A percentile compares a stretch with the other conserved stretches of the same genome.
phyloP scores from a whole-genome alignment of 257 asterid species.

The Thymus mandschuricus region DNA sequence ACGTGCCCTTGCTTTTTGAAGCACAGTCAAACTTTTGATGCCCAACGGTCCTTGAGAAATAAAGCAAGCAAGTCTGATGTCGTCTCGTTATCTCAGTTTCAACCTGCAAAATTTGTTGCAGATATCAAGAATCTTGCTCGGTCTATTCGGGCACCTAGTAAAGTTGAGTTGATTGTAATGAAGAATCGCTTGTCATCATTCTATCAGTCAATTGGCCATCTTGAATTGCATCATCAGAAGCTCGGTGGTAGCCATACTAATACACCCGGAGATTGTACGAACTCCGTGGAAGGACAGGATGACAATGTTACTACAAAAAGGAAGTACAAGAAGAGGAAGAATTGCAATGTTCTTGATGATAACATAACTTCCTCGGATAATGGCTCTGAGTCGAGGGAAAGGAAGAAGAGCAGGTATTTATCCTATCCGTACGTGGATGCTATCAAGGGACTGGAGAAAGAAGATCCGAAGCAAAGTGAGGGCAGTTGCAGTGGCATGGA shows the following conservation, averaged over 20 bases:
- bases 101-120: constrained; percentile 51
- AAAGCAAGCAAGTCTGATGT: constrained; percentile 31
- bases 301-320: constrained; percentile 3
- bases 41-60: constrained; percentile 9
- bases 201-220: constrained; percentile 70
- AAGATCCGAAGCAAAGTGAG: constrained; percentile 31
- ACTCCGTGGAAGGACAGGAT: constrained; percentile 8
- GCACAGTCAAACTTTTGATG: constrained; percentile 33
- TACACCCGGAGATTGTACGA: constrained; percentile 21
- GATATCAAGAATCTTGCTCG: constrained; percentile 49
- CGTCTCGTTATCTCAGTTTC: constrained; percentile 49
- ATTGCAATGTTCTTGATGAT: constrained; percentile 31
- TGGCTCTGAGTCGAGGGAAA: constrained; percentile 52
- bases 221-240: constrained; percentile 59
- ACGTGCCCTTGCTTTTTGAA: constrained; percentile 67
- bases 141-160: constrained; percentile 39
- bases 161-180: constrained; percentile 47
- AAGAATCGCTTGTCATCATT: constrained; percentile 61
- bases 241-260: constrained; percentile 39
- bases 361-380: constrained; percentile 36
- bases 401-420: constrained; percentile 85
- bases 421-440: constrained; percentile 72
- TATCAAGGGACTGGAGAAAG: constrained; percentile 39
- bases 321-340: constrained; percentile 37
- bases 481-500: constrained; percentile 28